Base-by-base conservation (phyloP, 352 stramenopile genomes). In the Phytopythium chamaehyphon region DNA sequence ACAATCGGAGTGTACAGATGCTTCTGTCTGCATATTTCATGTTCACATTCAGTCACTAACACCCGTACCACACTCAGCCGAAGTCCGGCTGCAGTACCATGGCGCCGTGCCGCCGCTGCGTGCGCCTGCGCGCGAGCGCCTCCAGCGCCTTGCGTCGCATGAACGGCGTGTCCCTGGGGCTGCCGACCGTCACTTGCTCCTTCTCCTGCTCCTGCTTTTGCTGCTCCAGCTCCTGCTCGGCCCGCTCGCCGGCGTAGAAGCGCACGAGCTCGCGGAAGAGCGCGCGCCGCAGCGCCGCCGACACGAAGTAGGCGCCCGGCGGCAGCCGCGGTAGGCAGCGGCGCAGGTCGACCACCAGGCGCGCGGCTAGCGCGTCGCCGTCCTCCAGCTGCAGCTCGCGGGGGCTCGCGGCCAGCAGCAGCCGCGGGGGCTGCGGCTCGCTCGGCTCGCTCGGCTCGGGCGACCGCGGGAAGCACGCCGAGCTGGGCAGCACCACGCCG, bases 81-180 rank as follows among this genome's bases (percentile, higher is more conserved):
- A n/a, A n/a, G n/a, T n/a, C n/a, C n/a, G n/a, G 66, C 58, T 18
- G 65, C 76, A 7, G 71, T 66, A 10, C 62, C 71, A 2, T 69
- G 43, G 49, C 83, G 63, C 42, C 64, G 47, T 74, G 66, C n/a
- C 71, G 62, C 14, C 72, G 61, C 33, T 70, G 64, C 14, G 54
- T 61, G 23, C 59, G 64, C 38, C 58, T 56, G 49, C 55, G 68
- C 46, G 75, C 66, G 24, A 85, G 49, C 24, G 55, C 55, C 51
- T 90, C 73, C 4, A 83, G 51, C 8, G 79, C 79, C 58, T 90
- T 90, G 31, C 76, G 73, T 21, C 79, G 64, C 51, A 86, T 60
- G 54, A 86, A 90, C 18, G 76, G 79, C 52, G 76, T 88, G 53
- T 90, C 72, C 54, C 79, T 65, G 51, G 75, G 79, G 56, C 76